Evolutionary conservation across 108 stramenopile genomes (phyloP), one percentile per base, ranked within the genome.

Genomic region (Cyclotella kingstonii): DNA sequence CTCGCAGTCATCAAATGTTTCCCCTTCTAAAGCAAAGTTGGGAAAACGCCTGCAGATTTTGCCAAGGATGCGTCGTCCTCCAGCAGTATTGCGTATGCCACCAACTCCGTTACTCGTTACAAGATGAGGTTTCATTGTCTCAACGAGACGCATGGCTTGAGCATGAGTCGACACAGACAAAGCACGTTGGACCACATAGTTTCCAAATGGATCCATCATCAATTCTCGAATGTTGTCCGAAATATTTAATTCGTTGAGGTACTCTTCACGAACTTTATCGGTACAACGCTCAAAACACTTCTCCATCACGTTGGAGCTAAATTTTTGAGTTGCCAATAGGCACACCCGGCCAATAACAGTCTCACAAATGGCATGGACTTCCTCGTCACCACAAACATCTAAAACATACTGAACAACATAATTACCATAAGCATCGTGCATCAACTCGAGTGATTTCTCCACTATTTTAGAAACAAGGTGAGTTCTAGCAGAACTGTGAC

Each of bases 261-360:
- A 94, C 53, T 65, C 70, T 60, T 90, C 88, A 54, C 90, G 93
- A 47, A 94, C 79, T 49, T 76, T 62, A 55, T 95, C 92, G 23
- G 89, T 87, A 43, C 94, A 94, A 28, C 93, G 90, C 66, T 96
- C 95, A 53, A 98, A 66, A 76, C 96, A 97, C 73, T 96, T 96
- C 68, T 98, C 97, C 87, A 98, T 94, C n/a, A 97, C 97, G 75
- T 97, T 97, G 52, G 90, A 92, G 46, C 90, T 93, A 76, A 96
- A 97, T 76, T 98, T 98, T 54, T 98, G 98, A 55, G 92, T 91
- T 44, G 95, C 94, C 48, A 98, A 78, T 23, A 88, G 52, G 54
- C 75, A 81, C 25, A 98, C 95, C 52, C 91, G 91, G 43, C 96
- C 95, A 47, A 80, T 78, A 5, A 93, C 88, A 54, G 84, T 88